phyloP scores from a whole-genome alignment of 495 filamentous ascomycete species.

The Aspergillus homomorphus region DNA sequence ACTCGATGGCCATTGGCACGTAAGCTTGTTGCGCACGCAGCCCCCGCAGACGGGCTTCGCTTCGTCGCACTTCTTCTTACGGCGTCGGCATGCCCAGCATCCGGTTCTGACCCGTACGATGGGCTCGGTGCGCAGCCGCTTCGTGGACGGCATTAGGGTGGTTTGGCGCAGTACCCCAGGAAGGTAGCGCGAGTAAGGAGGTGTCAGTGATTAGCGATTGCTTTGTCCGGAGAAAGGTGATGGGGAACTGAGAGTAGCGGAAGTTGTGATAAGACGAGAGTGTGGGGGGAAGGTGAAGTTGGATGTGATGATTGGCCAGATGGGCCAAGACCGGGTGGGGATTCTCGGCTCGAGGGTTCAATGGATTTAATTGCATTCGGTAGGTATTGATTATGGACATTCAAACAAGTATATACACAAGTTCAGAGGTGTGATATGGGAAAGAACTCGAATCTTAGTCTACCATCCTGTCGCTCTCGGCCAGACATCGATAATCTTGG shows the following conservation, averaged over 20 bases:
- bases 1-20: conserved; percentile 31
- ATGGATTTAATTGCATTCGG: too few relatives aligned
- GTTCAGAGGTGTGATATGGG: too few relatives aligned
- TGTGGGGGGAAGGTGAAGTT: background rate
- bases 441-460: background rate
- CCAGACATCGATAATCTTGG: conserved; percentile 69
- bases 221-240: background rate
- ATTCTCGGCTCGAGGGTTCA: background rate
- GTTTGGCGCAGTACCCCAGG: background rate
- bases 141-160: conserved; percentile 29
- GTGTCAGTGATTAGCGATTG: background rate
- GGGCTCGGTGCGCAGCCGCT: conserved; percentile 25
- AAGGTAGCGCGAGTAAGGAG: background rate
- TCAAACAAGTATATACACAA: too few relatives aligned
- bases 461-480: conserved; percentile 32
- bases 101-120: conserved; percentile 57
- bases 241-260: background rate
- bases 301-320: background rate
- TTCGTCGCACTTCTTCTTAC: conserved; percentile 96
- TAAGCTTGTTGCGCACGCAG: conserved; percentile 38
- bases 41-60: conserved; percentile 68
- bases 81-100: conserved; percentile 77
- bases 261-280: background rate
- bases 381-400: too few relatives aligned
- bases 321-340: background rate